These are phyloP conservation scores for Gelatoporia subvermispora DNA, from an alignment of 768 basidiomycete species.

Conservation along the genomic window DNA sequence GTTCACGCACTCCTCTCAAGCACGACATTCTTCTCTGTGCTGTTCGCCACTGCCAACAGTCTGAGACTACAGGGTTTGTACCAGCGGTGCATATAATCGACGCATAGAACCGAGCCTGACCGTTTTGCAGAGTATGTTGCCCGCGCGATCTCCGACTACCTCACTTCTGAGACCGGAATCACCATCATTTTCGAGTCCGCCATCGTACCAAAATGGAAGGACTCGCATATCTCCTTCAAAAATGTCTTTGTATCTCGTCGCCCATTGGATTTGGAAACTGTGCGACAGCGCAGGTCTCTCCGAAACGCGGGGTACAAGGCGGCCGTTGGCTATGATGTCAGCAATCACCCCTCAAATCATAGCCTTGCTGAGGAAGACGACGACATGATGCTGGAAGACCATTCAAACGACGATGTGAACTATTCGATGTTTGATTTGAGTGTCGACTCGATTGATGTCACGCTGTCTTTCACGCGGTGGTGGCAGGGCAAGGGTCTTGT, in stretches of 20 bases:
- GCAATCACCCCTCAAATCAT: conserved; percentile 71
- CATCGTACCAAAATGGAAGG: conserved; percentile 96
- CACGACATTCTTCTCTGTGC: conserved; percentile 92
- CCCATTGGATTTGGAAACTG: conserved; percentile 29
- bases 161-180: conserved; percentile 90
- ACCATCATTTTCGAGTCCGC: conserved; percentile 96
- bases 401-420: conserved; percentile 55
- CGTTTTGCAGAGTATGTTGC: conserved; percentile 68
- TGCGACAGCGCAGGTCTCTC: conserved; percentile 2
- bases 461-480: conserved; percentile 87
- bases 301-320: conserved; percentile 40
- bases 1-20: conserved; percentile 30
- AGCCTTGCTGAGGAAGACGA: conserved; percentile 59
- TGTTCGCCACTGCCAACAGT: conserved; percentile 87
- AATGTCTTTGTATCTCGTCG: conserved; percentile 92
- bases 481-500: conserved; percentile 93
- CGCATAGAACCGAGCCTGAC: not conserved
- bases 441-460: conserved; percentile 94
- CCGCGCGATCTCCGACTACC: conserved; percentile 82
- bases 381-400: conserved; percentile 13
- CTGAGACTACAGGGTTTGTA: conserved; percentile 72
- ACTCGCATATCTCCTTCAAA: conserved; percentile 92
- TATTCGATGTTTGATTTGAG: conserved; percentile 91
- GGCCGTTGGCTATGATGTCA: conserved; percentile 71
- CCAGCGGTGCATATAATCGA: not conserved